Percentiles rank a stretch among this genome's conserved stretches.
phyloP scores from a whole-genome alignment of 805 yeast species.

The Lipomyces spencermartinsiae region DNA sequence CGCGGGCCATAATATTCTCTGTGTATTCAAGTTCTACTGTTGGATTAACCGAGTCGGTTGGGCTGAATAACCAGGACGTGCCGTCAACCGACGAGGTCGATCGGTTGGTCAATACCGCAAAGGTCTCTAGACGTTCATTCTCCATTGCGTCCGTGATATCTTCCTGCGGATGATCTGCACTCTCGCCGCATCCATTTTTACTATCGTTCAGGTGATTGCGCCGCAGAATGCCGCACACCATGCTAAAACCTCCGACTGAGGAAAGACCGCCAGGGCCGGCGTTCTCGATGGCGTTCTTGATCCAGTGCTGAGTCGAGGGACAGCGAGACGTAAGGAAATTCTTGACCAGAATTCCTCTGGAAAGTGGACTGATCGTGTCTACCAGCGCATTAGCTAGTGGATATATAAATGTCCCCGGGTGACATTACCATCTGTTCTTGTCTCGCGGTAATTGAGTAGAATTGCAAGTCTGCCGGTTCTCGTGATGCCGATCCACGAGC shows the following conservation, averaged over 20 bases:
- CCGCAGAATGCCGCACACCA: constrained; percentile 60
- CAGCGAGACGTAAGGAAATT: constrained; percentile 51
- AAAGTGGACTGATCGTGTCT: constrained; percentile 46
- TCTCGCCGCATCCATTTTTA: constrained; percentile 1
- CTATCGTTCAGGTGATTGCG: constrained; percentile 5
- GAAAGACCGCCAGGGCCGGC: constrained; percentile 44
- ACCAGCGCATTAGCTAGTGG: not conserved
- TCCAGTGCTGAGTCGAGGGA: constrained; percentile 55
- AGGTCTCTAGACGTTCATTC: constrained; percentile 25
- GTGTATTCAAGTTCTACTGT: constrained; percentile 1
- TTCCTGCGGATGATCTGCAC: constrained; percentile 23
- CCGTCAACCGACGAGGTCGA: constrained; percentile 25
- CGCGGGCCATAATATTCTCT: constrained; percentile 9
- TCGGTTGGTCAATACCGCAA: constrained; percentile 45
- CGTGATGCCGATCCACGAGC: constrained; percentile 90
- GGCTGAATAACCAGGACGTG: constrained; percentile 30
- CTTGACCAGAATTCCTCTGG: constrained; percentile 61
- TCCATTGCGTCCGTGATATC: constrained; percentile 35
- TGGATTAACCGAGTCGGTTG: constrained; percentile 15
- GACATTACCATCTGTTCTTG: constrained; percentile 39
- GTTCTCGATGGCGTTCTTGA: constrained; percentile 42
- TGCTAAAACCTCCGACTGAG: constrained; percentile 66
- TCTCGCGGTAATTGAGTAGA: constrained; percentile 75
- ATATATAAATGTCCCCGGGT: not conserved
- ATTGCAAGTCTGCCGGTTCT: constrained; percentile 67